These are phyloP conservation scores for Globisporangium spinosum DNA, from an alignment of 352 stramenopile species.

Conservation along the genomic window DNA sequence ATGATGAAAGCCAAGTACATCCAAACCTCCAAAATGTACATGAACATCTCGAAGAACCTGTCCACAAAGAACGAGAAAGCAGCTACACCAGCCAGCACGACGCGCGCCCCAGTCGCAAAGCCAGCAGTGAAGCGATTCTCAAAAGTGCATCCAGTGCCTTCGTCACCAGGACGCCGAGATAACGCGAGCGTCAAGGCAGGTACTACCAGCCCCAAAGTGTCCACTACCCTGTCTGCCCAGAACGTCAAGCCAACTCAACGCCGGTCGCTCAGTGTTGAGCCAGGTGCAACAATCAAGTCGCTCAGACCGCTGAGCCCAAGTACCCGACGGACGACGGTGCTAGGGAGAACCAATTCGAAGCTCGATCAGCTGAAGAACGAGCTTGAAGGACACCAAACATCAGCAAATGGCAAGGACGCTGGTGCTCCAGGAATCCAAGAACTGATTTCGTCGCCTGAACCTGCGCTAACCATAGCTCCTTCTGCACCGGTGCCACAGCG, in stretches of 20 bases:
- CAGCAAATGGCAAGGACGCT: neutral
- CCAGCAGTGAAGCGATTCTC: constrained; percentile 1
- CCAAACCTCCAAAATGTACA: constrained; percentile 27
- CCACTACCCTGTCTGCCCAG: neutral
- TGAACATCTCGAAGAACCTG: constrained; percentile 69
- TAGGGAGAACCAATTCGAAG: neutral
- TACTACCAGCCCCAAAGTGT: neutral
- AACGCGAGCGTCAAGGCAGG: neutral
- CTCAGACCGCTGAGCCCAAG: neutral
- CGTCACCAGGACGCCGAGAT: neutral
- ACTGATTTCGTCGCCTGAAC: neutral
- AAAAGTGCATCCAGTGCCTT: neutral
- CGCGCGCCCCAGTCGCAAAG: constrained; percentile 3
- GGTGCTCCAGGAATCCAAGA: neutral
- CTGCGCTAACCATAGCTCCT: neutral
- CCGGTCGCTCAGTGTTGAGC: neutral
- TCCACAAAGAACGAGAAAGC: constrained; percentile 48
- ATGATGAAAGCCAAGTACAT: constrained; percentile 38
- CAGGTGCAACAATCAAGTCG: neutral
- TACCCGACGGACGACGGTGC: neutral
- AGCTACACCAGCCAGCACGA: constrained; percentile 5
- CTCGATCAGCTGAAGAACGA: constrained; percentile 9
- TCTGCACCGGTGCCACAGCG: neutral
- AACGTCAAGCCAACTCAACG: constrained; percentile 1
- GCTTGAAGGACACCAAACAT: neutral